Percentiles rank a stretch among this genome's conserved stretches.
phyloP scores from a whole-genome alignment of 805 yeast genomes.

The Phaffomyces thermotolerans region DNA sequence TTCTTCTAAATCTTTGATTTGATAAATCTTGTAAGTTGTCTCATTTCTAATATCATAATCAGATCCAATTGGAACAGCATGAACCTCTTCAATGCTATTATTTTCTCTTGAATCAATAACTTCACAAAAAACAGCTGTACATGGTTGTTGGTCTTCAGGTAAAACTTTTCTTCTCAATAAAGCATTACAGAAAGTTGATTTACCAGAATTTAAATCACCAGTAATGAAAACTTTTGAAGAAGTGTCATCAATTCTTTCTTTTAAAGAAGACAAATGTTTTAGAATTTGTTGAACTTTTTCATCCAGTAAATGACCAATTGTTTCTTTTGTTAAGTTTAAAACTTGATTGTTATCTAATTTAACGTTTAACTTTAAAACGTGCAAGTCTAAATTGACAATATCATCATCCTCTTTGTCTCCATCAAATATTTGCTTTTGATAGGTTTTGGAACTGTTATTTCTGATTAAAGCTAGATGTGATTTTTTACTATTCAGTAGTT shows the following conservation, averaged over 20 bases:
- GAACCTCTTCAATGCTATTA: conserved; percentile 78
- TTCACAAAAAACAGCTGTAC: conserved; percentile 94
- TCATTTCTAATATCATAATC: conserved; percentile 41
- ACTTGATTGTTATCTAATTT: conserved; percentile 43
- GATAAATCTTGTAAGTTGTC: conserved; percentile 52
- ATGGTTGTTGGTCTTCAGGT: conserved; percentile 97
- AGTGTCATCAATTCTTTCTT: conserved; percentile 83
- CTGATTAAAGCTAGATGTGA: conserved; percentile 49
- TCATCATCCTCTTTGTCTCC: conserved; percentile 18
- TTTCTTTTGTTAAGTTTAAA: conserved; percentile 55
- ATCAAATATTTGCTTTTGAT: conserved; percentile 15
- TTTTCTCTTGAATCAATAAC: conserved; percentile 80
- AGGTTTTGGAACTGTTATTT: conserved; percentile 28
- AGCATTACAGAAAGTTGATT: conserved; percentile 92
- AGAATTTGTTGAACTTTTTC: conserved; percentile 58
- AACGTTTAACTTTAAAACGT: conserved; percentile 55
- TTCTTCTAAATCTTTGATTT: conserved; percentile 50
- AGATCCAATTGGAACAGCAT: conserved; percentile 65
- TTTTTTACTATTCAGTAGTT: conserved; percentile 37
- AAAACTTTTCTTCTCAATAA: conserved; percentile 65
- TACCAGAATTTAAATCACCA: conserved; percentile 95
- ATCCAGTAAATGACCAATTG: conserved; percentile 63
- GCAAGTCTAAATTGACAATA: conserved; percentile 35
- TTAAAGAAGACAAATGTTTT: conserved; percentile 62
- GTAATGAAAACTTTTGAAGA: conserved; percentile 92